Evolutionary conservation across 345 rosid species (phyloP), one percentile per base, ranked within the genome.

Genomic region (Arabidopsis suecica): DNA sequence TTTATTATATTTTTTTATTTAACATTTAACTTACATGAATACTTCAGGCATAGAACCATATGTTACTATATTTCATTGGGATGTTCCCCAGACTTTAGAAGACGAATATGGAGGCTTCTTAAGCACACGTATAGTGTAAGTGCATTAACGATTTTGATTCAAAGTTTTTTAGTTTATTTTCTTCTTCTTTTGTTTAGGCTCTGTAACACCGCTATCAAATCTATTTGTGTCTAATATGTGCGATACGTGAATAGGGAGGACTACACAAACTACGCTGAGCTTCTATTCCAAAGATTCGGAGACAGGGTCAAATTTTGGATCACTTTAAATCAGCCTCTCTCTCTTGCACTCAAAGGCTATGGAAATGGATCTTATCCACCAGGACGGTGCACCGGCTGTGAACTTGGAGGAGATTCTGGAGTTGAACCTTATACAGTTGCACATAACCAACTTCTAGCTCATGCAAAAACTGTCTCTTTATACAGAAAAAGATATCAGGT

Each of bases 261-360:
- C 23, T 83, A 9, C 61, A 65, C 2, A 7, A 81, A 78, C n/a
- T 86, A 78, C 40, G 86, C 79, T 3, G 86, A 86, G 9, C 55
- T 86, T 67, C 82, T 86, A 57, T 88, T 85, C 47, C 68, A 77
- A 62, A 61, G 57, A 23, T 86, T 86, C 6, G 84, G 84, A 3
- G 84, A 82, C 2, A 70, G 80, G 5, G 84, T 81, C 1, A 83
- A 83, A 38, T 63, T 65, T 40, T 83, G 84, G 86, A 78, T 78
- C 65, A 83, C 82, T 3, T 45, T 80, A 66, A 83, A 83, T 34
- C 84, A 83, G 16, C 81, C 84, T 40, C 63, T 59, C 40, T 65
- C 70, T 60, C 45, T 64, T 9, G 62, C 60, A 42, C 16, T 16
- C 5, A 69, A 69, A 34, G 65, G 76, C 13, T 65, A 68, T 25